Evolutionary conservation across 176 grass and related monocot genomes (phyloP).

Genomic region (Pharus latifolius): DNA sequence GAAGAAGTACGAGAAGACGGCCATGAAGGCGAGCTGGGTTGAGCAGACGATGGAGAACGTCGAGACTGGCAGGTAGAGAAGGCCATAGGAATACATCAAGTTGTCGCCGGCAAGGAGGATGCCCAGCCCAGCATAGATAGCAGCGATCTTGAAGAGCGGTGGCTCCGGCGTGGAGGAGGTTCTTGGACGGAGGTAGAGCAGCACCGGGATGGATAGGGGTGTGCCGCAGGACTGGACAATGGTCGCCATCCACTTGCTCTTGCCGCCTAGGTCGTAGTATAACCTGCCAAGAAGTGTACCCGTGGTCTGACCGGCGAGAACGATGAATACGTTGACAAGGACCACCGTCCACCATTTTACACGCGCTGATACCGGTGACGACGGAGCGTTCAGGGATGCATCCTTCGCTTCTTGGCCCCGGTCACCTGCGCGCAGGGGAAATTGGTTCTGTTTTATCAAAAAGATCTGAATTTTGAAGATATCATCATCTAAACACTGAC

Average conservation of each 20-base stretch:
- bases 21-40: conserved; percentile 58
- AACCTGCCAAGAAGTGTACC: conserved; percentile 38
- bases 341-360: conserved; percentile 29
- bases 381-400: neutral
- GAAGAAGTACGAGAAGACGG: conserved; percentile 65
- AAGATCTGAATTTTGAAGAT: neutral
- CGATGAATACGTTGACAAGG: conserved; percentile 21
- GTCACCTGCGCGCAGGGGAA: conserved; percentile 4
- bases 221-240: conserved; percentile 47
- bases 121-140: conserved; percentile 39
- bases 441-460: neutral
- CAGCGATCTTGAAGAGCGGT: conserved; percentile 14
- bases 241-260: conserved; percentile 36
- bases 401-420: neutral
- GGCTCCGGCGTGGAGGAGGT: neutral
- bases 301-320: conserved; percentile 32
- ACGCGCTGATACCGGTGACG: neutral
- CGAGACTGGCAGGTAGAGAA: conserved; percentile 56
- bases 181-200: conserved; percentile 15
- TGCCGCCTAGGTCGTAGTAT: conserved; percentile 45
- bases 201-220: conserved; percentile 24
- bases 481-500: neutral
- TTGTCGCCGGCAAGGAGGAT: conserved; percentile 43
- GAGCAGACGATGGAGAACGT: conserved; percentile 48
- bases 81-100: conserved; percentile 66